These are phyloP conservation scores for Populus simonii DNA, from an alignment of 345 rosid species.

Conservation along the genomic window DNA sequence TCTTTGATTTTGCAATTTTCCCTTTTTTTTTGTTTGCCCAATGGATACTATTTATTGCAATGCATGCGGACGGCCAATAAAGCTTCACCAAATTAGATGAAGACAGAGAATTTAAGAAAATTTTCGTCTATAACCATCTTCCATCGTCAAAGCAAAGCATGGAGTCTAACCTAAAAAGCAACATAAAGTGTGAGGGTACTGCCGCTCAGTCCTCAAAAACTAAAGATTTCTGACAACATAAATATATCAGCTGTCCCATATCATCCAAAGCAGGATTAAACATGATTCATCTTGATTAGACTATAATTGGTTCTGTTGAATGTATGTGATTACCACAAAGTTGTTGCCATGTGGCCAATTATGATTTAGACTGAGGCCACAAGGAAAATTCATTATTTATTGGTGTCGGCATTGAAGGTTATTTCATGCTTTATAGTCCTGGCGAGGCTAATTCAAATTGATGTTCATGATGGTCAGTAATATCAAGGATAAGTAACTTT, in stretches of 20 bases:
- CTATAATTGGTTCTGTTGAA: conserved; percentile 1
- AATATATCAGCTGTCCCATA: neutral
- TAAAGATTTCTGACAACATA: neutral
- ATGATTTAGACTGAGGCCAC: neutral
- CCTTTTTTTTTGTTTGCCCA: neutral
- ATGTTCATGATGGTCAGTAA: neutral
- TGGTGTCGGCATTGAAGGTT: neutral
- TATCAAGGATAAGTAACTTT: neutral
- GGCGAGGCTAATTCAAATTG: conserved; percentile 9
- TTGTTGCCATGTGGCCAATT: neutral
- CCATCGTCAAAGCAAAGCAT: neutral
- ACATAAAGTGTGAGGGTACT: too few relatives aligned
- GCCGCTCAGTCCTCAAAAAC: too few relatives aligned
- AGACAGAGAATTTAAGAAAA: neutral
- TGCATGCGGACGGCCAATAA: too few relatives aligned
- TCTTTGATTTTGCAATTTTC: neutral
- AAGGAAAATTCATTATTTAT: too few relatives aligned
- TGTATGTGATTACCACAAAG: neutral
- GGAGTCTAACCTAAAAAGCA: neutral
- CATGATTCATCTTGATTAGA: conserved; percentile 10
- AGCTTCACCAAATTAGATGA: too few relatives aligned
- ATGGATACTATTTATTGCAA: too few relatives aligned
- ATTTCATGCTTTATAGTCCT: neutral
- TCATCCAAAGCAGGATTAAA: conserved; percentile 12
- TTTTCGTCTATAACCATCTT: neutral